A percentile compares a stretch with the other conserved stretches of the same genome.
Conservation (phyloP, 371 early-diverging fungal species). For the Coemansia sp. region DNA sequence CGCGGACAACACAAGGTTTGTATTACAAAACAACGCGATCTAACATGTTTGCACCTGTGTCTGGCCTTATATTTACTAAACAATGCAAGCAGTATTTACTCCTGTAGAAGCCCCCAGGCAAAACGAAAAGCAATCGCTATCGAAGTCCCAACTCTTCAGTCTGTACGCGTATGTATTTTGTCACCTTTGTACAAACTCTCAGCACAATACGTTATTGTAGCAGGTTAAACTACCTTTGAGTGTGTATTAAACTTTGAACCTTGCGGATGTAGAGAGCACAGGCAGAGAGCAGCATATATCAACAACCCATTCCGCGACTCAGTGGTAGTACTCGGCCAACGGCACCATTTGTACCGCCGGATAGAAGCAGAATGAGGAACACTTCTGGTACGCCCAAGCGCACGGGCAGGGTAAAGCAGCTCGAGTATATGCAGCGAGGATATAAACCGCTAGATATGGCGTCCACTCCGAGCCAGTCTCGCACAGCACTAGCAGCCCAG, state of each 20-base stretch:
- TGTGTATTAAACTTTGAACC: not conserved
- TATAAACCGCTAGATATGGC: not conserved
- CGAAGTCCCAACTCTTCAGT: constrained; percentile 12
- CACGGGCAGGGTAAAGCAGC: not conserved
- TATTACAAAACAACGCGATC: constrained; percentile 1
- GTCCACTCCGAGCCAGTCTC: not conserved
- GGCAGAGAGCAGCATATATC: not conserved
- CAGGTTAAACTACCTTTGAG: too few relatives aligned
- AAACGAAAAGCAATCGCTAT: constrained; percentile 10
- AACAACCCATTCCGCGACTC: not conserved
- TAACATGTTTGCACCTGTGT: not conserved
- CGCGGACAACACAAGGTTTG: constrained; percentile 11
- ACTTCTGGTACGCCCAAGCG: not conserved
- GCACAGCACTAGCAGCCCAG: not conserved
- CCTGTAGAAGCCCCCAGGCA: not conserved
- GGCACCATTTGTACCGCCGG: not conserved
- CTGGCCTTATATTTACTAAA: not conserved
- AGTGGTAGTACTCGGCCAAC: not conserved
- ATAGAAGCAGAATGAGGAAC: not conserved
- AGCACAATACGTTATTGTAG: not conserved
- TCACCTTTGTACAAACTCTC: not conserved
- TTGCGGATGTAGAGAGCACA: not conserved
- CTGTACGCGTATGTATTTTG: constrained; percentile 12
- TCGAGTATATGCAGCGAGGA: not conserved
- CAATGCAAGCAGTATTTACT: not conserved